Percentiles rank a stretch among this genome's conserved stretches.
Conservation (phyloP, 2,329 filamentous ascomycete genomes). For the Cadophora luteo-olivacea region DNA sequence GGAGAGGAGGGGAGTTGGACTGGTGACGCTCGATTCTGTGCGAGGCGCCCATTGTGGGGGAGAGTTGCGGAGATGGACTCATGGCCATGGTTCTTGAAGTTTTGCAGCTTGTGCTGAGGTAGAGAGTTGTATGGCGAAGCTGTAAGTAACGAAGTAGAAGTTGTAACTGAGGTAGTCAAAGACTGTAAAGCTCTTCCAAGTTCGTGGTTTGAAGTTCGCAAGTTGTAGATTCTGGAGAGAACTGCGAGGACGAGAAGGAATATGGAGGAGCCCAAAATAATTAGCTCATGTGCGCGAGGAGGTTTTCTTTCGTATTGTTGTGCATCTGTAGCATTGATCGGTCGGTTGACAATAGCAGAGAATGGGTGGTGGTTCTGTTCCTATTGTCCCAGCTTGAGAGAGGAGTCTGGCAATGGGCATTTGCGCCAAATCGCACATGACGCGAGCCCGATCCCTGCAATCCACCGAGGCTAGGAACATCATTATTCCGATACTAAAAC, state of each 20-base stretch:
- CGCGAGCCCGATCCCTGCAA: conserved; percentile 7
- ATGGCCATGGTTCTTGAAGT: conserved; percentile 33
- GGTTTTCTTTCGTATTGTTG: conserved; percentile 3
- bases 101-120: not conserved
- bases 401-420: conserved; percentile 9
- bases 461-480: not conserved
- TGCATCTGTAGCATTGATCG: conserved; percentile 10
- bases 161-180: not conserved
- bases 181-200: conserved; percentile 10
- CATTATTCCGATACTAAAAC: conserved; percentile 1
- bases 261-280: not conserved
- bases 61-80: conserved; percentile 43
- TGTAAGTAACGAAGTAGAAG: not conserved
- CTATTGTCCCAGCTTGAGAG: conserved; percentile 14
- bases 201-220: conserved; percentile 12
- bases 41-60: conserved; percentile 38
- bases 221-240: not conserved
- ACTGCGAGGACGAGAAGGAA: conserved; percentile 2
- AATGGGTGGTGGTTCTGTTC: not conserved
- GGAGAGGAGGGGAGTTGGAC: conserved; percentile 43
- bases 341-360: conserved; percentile 16
- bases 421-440: conserved; percentile 21
- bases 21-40: conserved; percentile 39
- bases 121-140: not conserved
- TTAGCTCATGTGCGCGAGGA: conserved; percentile 6